Evolutionary conservation across 2,329 filamentous ascomycete genomes (phyloP).

Genomic region (Botrytis galanthina): DNA sequence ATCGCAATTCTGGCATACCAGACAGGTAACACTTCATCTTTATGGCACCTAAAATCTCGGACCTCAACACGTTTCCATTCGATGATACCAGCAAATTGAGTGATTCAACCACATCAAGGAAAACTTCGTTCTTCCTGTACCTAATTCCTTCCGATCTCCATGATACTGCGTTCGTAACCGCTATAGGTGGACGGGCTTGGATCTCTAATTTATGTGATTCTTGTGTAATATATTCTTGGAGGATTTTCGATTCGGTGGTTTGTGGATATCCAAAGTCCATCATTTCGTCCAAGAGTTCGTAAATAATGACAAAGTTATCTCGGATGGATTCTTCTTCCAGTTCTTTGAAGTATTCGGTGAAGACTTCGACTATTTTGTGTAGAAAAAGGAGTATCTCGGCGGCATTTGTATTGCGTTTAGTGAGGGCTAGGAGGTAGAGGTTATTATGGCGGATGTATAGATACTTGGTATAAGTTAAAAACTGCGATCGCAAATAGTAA

Average conservation of each 20-base stretch:
- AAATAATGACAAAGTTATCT: slow-evolving; percentile 99
- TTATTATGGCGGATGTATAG: slow-evolving; percentile 99
- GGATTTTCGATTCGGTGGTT: slow-evolving; percentile 96
- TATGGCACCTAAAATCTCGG: slow-evolving; percentile 92
- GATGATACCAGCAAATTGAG: slow-evolving; percentile 93
- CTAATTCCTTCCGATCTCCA: slow-evolving; percentile 98
- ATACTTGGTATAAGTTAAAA: slow-evolving; percentile 57
- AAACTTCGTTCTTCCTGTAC: slow-evolving; percentile 99
- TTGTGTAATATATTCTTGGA: slow-evolving; percentile 99
- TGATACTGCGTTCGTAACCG: slow-evolving; percentile 95
- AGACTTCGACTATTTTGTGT: slow-evolving; percentile 97
- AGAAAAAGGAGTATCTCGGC: slow-evolving; percentile 97
- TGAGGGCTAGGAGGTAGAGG: slow-evolving; percentile 94
- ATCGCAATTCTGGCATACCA: slow-evolving; percentile 92
- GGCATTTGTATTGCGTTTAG: slow-evolving; percentile 98
- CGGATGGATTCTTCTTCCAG: slow-evolving; percentile 97
- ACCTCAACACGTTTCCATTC: slow-evolving; percentile 91
- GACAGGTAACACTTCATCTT: slow-evolving; percentile 99
- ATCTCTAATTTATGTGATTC: slow-evolving; percentile 98
- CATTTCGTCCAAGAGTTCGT: slow-evolving; percentile 98
- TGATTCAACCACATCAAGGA: slow-evolving; percentile 94
- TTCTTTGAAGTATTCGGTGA: slow-evolving; percentile 99
- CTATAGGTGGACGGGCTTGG: slow-evolving; percentile 92
- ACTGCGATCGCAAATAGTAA: slow-evolving; percentile 11
- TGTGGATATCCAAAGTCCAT: slow-evolving; percentile 99